Base-by-base conservation (phyloP, 2,329 filamentous ascomycete species). In the Pseudogymnoascus pannorum region DNA sequence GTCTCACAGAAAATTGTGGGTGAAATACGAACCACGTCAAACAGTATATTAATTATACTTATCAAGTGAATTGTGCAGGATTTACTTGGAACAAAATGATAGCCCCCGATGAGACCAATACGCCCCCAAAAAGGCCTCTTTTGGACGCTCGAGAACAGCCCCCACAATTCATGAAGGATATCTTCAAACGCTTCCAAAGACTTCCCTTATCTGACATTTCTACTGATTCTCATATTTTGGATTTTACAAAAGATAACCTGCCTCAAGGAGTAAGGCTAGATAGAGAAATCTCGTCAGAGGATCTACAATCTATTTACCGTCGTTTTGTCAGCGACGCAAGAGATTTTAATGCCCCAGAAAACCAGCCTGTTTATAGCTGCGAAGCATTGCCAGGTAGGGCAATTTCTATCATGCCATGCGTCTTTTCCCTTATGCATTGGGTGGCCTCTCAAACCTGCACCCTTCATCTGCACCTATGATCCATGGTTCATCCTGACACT, bases 71-170 rank as follows among this genome's bases (percentile, higher is more conserved):
- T 48, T 48, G 42, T 48, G 42, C 20, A 48, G 22, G 4, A 22
- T n/a, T 9, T 48, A 26, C 14, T 48, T 48, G 42, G 42, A 48
- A n/a, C 26, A 57, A 57, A 57, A 57, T 57, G 51, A 57, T 57
- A 20, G 51, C 9, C 20, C 26, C 20, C 8, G 14, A 57, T n/a
- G 51, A 18, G 26, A 26, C 51, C 33, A 26, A 7, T 33, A n/a
- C 11, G 33, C 51, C 5, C 8, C 33, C 16, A 20, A 31, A 35
- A 33, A 57, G 58, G 24, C 51, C 26, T 20, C n/a, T 2, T 14
- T 77, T 92, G 2, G 88, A 96, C 74, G 87, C 92, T 26, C 85
- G 93, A 72, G 85, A 91, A 73, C 86, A 87, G 68, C 90, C 92
- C 1, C 89, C 92, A 2, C 83, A 86, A 11, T 74, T 78, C 58